These are phyloP conservation scores for Aspergillus intermedius DNA, from an alignment of 2,329 filamentous ascomycete genomes.

Conservation along the genomic window DNA sequence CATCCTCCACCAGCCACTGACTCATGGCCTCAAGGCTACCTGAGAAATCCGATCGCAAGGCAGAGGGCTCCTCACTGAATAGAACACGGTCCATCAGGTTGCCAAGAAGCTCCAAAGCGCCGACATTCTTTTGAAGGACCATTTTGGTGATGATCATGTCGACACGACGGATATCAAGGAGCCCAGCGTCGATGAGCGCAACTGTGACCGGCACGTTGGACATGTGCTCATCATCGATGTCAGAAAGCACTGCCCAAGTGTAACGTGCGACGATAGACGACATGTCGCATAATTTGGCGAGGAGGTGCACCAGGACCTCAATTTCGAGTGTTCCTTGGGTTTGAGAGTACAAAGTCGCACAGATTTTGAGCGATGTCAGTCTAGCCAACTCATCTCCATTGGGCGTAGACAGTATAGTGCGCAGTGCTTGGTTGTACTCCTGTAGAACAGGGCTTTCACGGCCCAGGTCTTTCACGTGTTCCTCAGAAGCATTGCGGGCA, in stretches of 20 bases:
- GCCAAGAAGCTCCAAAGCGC: slow-evolving; percentile 72
- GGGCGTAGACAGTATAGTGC: slow-evolving; percentile 47
- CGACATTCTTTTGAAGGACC: slow-evolving; percentile 62
- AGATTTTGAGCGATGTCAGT: slow-evolving; percentile 51
- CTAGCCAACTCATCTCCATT: slow-evolving; percentile 53
- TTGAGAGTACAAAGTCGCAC: slow-evolving; percentile 51
- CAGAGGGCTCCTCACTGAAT: slow-evolving; percentile 68
- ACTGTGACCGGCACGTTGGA: slow-evolving; percentile 58
- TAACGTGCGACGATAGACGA: slow-evolving; percentile 52
- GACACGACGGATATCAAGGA: slow-evolving; percentile 58
- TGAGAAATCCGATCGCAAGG: slow-evolving; percentile 78
- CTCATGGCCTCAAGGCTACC: slow-evolving; percentile 74
- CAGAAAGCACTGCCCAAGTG: slow-evolving; percentile 42
- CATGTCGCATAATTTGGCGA: slow-evolving; percentile 56
- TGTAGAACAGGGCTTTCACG: slow-evolving; percentile 51
- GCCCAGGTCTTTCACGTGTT: slow-evolving; percentile 52
- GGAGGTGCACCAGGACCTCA: slow-evolving; percentile 56
- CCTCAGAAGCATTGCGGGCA: slow-evolving; percentile 51
- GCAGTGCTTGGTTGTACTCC: slow-evolving; percentile 52
- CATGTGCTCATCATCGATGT: slow-evolving; percentile 54
- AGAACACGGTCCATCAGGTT: slow-evolving; percentile 72
- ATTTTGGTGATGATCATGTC: slow-evolving; percentile 68
- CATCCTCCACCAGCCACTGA: slow-evolving; percentile 71
- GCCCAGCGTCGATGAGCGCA: slow-evolving; percentile 52
- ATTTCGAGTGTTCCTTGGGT: slow-evolving; percentile 52